A percentile compares a stretch with the other conserved stretches of the same genome.
Evolutionary conservation across 352 stramenopile species (phyloP).

Genomic region (Phytophthora podocarpi): DNA sequence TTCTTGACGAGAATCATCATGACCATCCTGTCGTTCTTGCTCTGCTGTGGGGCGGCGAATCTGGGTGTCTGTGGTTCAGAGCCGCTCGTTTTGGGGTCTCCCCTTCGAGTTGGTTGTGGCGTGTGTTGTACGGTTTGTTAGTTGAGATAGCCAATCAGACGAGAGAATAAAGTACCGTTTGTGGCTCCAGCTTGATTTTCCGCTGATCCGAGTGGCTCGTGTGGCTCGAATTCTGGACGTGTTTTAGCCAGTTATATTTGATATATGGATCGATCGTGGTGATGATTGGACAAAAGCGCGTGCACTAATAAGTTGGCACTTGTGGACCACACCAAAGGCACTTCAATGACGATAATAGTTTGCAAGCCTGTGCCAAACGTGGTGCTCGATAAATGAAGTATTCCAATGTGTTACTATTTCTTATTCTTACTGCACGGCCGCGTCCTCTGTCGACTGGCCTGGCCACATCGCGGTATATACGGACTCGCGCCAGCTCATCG

Average conservation of each 20-base stretch:
- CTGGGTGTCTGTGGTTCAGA: conserved; percentile 38
- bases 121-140: neutral
- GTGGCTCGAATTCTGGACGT: neutral
- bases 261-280: too few species aligned
- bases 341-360: conserved; percentile 29
- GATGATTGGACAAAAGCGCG: conserved; percentile 11
- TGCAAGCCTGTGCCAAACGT: too few species aligned
- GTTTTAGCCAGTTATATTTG: conserved; percentile 7
- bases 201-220: conserved; percentile 1
- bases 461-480: conserved; percentile 21
- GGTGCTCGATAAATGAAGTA: neutral
- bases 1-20: conserved; percentile 63
- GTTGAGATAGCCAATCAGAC: neutral
- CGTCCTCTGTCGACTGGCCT: neutral
- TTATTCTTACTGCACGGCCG: neutral
- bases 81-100: conserved; percentile 33
- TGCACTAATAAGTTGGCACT: too few species aligned
- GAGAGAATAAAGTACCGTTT: too few species aligned
- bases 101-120: neutral
- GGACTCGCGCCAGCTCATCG: conserved; percentile 30
- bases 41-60: conserved; percentile 29
- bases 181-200: too few species aligned
- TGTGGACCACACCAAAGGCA: conserved; percentile 19
- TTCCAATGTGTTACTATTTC: neutral
- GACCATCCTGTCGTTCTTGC: conserved; percentile 38